phyloP scores from a whole-genome alignment of 2,329 filamentous ascomycete species.

The Lasiodiplodia citricola region DNA sequence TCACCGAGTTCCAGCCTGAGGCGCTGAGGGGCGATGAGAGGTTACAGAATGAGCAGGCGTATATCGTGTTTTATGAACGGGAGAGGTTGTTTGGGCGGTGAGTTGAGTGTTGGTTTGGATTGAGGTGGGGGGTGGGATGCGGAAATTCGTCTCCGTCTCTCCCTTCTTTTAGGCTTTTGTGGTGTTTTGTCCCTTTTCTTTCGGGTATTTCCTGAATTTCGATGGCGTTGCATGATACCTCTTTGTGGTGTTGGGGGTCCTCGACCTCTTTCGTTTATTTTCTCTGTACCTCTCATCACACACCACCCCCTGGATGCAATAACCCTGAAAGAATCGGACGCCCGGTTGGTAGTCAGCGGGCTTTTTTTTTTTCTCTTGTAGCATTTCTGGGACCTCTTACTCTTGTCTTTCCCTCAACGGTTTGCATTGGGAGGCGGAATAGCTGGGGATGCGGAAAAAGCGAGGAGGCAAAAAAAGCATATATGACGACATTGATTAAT shows the following conservation, averaged over 20 bases:
- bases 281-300: background rate
- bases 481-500: background rate
- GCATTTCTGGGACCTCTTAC: background rate
- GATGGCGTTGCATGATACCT: constrained; percentile 22
- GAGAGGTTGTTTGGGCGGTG: constrained; percentile 12
- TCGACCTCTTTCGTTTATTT: background rate
- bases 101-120: background rate
- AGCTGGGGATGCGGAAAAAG: background rate
- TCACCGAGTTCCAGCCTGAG: constrained; percentile 63
- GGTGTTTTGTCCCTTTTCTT: background rate
- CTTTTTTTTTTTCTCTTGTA: background rate
- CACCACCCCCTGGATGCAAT: background rate
- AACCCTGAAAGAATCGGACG: background rate
- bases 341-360: background rate
- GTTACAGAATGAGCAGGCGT: constrained; percentile 67
- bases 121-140: no score
- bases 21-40: constrained; percentile 54
- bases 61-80: constrained; percentile 67
- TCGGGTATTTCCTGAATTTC: background rate
- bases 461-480: background rate
- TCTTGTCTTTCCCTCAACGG: background rate
- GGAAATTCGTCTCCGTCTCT: background rate
- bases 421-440: background rate
- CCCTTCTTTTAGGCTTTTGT: background rate
- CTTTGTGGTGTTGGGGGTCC: constrained; percentile 15